These are phyloP conservation scores for Chloranthus sessilifolius DNA, from an alignment of 164 flowering plant genomes.

Conservation along the genomic window DNA sequence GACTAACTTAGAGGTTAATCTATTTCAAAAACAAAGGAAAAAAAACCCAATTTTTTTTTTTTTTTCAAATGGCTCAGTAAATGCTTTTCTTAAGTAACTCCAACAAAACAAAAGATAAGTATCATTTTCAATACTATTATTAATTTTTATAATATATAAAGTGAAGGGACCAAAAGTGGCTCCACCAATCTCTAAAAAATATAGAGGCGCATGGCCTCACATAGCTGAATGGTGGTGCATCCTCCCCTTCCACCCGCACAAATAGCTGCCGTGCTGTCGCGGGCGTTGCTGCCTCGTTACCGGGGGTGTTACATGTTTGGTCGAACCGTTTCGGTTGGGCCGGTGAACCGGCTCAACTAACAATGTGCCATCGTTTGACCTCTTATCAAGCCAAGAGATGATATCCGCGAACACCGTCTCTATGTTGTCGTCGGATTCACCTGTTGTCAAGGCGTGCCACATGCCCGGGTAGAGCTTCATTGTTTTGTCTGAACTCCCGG, in stretches of 20 bases:
- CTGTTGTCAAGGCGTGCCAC: conserved; percentile 94
- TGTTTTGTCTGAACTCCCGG: conserved; percentile 79
- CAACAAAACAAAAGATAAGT: no score
- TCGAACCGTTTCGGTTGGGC: not conserved
- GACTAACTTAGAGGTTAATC: no score
- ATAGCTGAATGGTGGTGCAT: conserved; percentile 55
- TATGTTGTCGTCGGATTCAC: conserved; percentile 78
- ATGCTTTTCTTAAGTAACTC: no score
- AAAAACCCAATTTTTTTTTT: no score
- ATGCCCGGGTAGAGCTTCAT: conserved; percentile 77
- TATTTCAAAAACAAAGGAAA: no score
- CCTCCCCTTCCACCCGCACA: conserved; percentile 66
- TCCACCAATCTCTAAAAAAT: no score
- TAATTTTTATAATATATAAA: no score
- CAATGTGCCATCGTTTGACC: not conserved
- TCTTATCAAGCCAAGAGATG: conserved; percentile 74
- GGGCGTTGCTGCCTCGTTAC: conserved; percentile 1
- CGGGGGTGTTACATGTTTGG: not conserved
- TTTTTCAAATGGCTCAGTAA: no score
- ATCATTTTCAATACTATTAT: no score
- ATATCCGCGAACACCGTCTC: conserved; percentile 79
- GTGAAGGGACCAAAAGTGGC: no score
- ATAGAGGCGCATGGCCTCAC: no score
- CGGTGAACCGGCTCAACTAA: not conserved
- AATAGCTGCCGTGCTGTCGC: conserved; percentile 22